A percentile compares a stretch with the other conserved stretches of the same genome.
phyloP scores from a whole-genome alignment of 106 monocot species.

The Ottelia alismoides region DNA sequence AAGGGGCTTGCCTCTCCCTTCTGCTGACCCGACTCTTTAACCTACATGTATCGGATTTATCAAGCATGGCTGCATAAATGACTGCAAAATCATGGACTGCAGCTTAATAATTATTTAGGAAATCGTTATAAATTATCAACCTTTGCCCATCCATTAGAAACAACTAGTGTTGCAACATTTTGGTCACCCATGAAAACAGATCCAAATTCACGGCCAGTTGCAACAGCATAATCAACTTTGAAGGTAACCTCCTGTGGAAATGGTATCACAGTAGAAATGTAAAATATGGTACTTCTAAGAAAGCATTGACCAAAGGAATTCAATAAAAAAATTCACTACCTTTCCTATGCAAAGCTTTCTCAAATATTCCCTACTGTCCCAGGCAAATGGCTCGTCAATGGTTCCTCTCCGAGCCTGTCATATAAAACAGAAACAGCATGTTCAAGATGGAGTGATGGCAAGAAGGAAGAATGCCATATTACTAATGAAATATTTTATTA shows the following conservation, averaged over 20 bases:
- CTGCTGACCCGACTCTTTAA: conserved; percentile 66
- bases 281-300: too few relatives aligned
- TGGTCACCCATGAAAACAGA: conserved; percentile 90
- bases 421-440: too few relatives aligned
- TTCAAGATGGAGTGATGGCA: too few relatives aligned
- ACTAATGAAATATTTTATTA: too few relatives aligned
- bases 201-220: conserved; percentile 90
- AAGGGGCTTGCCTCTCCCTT: conserved; percentile 71
- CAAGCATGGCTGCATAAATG: too few relatives aligned
- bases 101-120: too few relatives aligned
- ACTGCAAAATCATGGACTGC: too few relatives aligned
- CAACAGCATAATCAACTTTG: conserved; percentile 70
- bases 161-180: conserved; percentile 65
- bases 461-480: too few relatives aligned
- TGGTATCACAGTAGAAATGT: too few relatives aligned
- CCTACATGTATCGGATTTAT: conserved; percentile 42
- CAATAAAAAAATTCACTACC: too few relatives aligned
- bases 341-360: conserved; percentile 94
- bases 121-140: too few relatives aligned
- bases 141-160: conserved; percentile 93
- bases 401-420: conserved; percentile 75
- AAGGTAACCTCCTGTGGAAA: conserved; percentile 72
- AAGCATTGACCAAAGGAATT: too few relatives aligned
- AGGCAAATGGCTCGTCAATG: conserved; percentile 91
- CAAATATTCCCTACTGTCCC: conserved; percentile 89